Percentiles rank a stretch among this genome's conserved stretches.
Evolutionary conservation across 2,329 filamentous ascomycete species (phyloP).

Genomic region (Trichoderma aggressivum): DNA sequence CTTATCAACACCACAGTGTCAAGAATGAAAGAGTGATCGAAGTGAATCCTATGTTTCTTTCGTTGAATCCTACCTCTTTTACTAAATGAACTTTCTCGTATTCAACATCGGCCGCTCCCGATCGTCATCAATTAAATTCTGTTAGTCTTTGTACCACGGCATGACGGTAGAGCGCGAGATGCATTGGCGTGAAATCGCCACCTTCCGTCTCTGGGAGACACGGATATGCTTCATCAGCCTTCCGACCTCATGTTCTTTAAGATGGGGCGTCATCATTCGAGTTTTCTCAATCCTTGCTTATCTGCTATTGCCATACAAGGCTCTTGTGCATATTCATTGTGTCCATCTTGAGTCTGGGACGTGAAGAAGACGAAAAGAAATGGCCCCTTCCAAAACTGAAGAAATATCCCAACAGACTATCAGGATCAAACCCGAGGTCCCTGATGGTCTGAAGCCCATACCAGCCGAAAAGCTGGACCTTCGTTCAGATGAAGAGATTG

Average conservation of each 20-base stretch:
- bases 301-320: neutral
- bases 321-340: neutral
- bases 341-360: neutral
- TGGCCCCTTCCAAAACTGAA: neutral
- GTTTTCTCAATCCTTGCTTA: neutral
- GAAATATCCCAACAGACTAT: neutral
- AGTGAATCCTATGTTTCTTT: neutral
- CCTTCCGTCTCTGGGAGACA: neutral
- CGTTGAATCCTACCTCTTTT: neutral
- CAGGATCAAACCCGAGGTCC: neutral
- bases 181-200: neutral
- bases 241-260: neutral
- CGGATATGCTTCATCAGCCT: neutral
- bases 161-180: neutral
- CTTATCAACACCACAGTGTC: neutral
- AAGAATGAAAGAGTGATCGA: neutral
- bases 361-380: neutral
- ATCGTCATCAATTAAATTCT: neutral
- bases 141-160: neutral
- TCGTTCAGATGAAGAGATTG: constrained; percentile 32
- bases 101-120: neutral
- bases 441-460: constrained; percentile 4
- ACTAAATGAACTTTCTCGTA: neutral
- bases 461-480: constrained; percentile 24
- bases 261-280: neutral